Evolutionary conservation across 208 protist species (phyloP).

Genomic region (Porcisia deanei): DNA sequence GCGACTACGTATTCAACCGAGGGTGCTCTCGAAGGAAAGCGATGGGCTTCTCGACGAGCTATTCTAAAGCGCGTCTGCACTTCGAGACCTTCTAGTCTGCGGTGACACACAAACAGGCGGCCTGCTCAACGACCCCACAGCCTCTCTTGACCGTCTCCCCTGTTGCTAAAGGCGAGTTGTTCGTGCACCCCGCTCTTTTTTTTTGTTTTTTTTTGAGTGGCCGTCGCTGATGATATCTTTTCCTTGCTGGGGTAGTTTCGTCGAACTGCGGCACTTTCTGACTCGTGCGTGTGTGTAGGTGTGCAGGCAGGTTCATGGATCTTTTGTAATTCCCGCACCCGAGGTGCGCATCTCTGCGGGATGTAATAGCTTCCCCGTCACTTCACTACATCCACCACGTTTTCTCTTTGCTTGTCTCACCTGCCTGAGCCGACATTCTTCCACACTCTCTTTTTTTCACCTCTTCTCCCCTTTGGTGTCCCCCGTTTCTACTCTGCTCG

Average conservation of each 20-base stretch:
- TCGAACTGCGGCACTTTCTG: not conserved
- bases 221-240: too few relatives aligned
- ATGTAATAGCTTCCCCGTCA: too few relatives aligned
- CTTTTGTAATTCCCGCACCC: too few relatives aligned
- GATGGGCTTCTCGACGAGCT: constrained; percentile 58
- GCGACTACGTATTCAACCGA: constrained; percentile 28
- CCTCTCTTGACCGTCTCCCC: not conserved
- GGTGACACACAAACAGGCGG: not conserved
- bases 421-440: too few relatives aligned
- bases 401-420: too few relatives aligned
- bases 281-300: not conserved
- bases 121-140: not conserved
- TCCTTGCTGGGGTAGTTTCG: not conserved
- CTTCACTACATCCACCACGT: too few relatives aligned
- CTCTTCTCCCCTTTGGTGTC: too few relatives aligned
- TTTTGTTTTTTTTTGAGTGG: too few relatives aligned
- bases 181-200: not conserved
- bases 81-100: not conserved
- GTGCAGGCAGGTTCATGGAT: too few relatives aligned
- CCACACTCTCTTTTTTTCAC: too few relatives aligned
- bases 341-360: too few relatives aligned
- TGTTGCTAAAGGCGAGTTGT: not conserved
- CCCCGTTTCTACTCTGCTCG: too few relatives aligned
- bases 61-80: constrained; percentile 29
- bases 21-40: constrained; percentile 17